Conservation (phyloP, 192 early-diverging fungal genomes). For the Chytriomyces confervae region DNA sequence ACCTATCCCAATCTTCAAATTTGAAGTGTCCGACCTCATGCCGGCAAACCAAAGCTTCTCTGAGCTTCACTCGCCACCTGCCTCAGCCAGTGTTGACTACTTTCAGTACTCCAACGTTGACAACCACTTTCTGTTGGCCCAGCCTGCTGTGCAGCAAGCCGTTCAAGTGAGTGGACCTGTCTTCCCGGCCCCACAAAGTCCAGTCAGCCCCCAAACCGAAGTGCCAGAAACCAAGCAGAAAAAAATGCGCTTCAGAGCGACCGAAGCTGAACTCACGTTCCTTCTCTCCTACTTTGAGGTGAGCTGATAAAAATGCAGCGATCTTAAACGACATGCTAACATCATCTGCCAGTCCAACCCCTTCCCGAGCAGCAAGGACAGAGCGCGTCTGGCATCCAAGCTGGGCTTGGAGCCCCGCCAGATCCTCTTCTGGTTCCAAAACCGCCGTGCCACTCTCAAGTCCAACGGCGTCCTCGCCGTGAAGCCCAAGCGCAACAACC, state of each 20-base stretch:
- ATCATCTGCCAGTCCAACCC: background rate
- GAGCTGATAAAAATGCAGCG: background rate
- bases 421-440: conserved; percentile 24
- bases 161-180: no score
- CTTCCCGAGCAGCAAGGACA: conserved; percentile 8
- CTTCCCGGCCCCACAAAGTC: no score
- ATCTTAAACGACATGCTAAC: no score
- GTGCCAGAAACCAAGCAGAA: background rate
- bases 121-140: no score
- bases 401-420: background rate
- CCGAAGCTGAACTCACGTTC: conserved; percentile 10
- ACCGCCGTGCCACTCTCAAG: conserved; percentile 9
- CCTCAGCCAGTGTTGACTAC: no score
- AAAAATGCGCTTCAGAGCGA: conserved; percentile 14
- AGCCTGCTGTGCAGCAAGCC: no score
- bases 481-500: conserved; percentile 5
- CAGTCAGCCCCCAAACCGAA: no score
- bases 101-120: no score
- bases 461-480: conserved; percentile 19
- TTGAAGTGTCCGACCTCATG: no score
- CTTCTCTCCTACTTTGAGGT: conserved; percentile 12
- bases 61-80: no score
- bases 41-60: no score
- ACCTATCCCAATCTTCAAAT: no score
- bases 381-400: background rate